These are phyloP conservation scores for Powellomyces hirtus DNA, from an alignment of 192 early-diverging fungal genomes.

Conservation along the genomic window DNA sequence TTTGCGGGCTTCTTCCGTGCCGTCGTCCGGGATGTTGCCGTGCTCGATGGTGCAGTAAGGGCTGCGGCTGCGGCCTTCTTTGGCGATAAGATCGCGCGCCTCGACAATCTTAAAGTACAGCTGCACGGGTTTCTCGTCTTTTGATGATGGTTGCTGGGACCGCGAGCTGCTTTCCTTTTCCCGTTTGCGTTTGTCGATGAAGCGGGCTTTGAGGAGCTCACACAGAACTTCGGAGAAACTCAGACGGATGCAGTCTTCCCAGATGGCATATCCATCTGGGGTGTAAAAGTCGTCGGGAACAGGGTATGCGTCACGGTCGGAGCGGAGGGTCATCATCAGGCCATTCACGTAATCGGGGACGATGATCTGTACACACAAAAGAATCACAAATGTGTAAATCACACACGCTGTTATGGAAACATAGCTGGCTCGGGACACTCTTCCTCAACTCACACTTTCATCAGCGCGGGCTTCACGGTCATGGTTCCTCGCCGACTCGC, in stretches of 20 bases:
- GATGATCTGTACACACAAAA: no score
- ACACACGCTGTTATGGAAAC: no score
- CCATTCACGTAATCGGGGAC: slow-evolving; percentile 46
- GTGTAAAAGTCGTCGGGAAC: slow-evolving; percentile 46
- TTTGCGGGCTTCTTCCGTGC: slow-evolving; percentile 19
- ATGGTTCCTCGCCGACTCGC: not conserved
- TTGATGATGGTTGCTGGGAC: not conserved
- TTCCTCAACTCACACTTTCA: no score
- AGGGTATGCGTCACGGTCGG: slow-evolving; percentile 35
- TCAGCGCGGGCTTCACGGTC: slow-evolving; percentile 15
- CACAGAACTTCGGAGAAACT: slow-evolving; percentile 42
- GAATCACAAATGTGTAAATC: no score
- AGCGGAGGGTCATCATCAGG: slow-evolving; percentile 39
- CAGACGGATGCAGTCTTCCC: slow-evolving; percentile 30
- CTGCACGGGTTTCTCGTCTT: slow-evolving; percentile 5
- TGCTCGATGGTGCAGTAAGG: slow-evolving; percentile 54
- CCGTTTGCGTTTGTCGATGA: slow-evolving; percentile 14
- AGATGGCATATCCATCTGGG: slow-evolving; percentile 38
- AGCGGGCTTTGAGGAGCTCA: slow-evolving; percentile 35
- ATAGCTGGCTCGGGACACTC: no score
- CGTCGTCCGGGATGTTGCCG: slow-evolving; percentile 37
- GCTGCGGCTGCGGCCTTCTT: slow-evolving; percentile 47
- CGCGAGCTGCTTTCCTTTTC: not conserved
- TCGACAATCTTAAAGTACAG: slow-evolving; percentile 52
- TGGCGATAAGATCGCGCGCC: slow-evolving; percentile 48